Evolutionary conservation across 169 alveolate species (phyloP).

Genomic region (Babesia bigemina): DNA sequence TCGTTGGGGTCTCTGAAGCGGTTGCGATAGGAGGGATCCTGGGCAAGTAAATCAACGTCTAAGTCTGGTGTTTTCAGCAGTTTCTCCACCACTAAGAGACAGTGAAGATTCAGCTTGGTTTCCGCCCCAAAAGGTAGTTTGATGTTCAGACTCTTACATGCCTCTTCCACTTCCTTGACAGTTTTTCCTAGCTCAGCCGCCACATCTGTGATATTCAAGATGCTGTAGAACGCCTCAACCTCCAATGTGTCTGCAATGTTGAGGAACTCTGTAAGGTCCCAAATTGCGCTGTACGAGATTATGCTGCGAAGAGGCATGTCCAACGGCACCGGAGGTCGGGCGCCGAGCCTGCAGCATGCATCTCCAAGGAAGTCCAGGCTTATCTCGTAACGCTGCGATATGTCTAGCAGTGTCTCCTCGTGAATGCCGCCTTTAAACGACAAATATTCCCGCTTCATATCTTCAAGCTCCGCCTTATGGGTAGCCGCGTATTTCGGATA

Average conservation of each 20-base stretch:
- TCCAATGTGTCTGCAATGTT: slow-evolving; percentile 62
- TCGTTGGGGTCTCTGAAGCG: slow-evolving; percentile 13
- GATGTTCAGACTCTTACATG: slow-evolving; percentile 27
- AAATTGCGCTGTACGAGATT: slow-evolving; percentile 61
- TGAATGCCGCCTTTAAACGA: slow-evolving; percentile 56
- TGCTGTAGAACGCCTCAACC: slow-evolving; percentile 44
- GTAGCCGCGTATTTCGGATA: background rate
- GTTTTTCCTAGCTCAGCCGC: slow-evolving; percentile 12
- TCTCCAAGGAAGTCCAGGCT: slow-evolving; percentile 60
- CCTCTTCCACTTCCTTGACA: slow-evolving; percentile 35
- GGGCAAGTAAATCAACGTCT: slow-evolving; percentile 5
- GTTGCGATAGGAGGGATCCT: background rate
- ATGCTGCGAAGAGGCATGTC: slow-evolving; percentile 50
- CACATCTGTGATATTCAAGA: slow-evolving; percentile 14
- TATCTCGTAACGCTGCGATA: slow-evolving; percentile 37
- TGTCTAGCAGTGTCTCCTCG: slow-evolving; percentile 51
- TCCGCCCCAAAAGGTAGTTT: slow-evolving; percentile 51
- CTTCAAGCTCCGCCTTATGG: slow-evolving; percentile 43
- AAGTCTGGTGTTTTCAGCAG: slow-evolving; percentile 4
- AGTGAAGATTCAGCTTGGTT: slow-evolving; percentile 47
- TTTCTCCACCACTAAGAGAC: slow-evolving; percentile 40
- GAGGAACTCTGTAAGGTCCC: slow-evolving; percentile 62
- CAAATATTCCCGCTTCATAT: slow-evolving; percentile 49
- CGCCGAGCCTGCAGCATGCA: slow-evolving; percentile 70
- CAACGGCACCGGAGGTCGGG: slow-evolving; percentile 46